Evolutionary conservation across 2,329 filamentous ascomycete genomes (phyloP).

Genomic region (Tolypocladium guangdongense): DNA sequence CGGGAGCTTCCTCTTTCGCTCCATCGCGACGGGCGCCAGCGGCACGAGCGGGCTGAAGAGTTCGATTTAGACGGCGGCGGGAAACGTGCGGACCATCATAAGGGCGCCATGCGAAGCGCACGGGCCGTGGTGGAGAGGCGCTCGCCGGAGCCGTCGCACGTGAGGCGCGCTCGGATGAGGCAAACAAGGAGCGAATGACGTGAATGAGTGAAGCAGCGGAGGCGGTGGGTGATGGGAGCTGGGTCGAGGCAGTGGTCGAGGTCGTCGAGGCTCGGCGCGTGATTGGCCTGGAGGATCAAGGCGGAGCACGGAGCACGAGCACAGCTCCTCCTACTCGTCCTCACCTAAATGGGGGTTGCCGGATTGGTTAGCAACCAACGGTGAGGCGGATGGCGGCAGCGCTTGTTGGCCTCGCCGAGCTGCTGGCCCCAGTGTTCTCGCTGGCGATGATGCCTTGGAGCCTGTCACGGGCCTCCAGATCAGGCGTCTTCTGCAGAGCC

Average conservation of each 20-base stretch:
- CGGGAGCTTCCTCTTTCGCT: slow-evolving; percentile 55
- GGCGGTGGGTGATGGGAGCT: background rate
- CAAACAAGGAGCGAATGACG: background rate
- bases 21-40: slow-evolving; percentile 32
- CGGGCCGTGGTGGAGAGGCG: background rate
- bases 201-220: background rate
- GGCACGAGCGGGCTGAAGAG: background rate
- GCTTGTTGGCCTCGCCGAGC: background rate
- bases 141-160: background rate
- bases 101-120: slow-evolving; percentile 15
- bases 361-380: background rate
- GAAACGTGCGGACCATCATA: slow-evolving; percentile 15
- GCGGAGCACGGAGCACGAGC: slow-evolving; percentile 2
- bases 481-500: background rate
- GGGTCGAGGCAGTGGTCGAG: background rate
- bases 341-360: background rate
- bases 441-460: background rate
- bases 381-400: background rate
- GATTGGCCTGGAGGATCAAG: slow-evolving; percentile 4
- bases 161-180: background rate
- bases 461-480: background rate
- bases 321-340: background rate
- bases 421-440: background rate
- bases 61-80: background rate
- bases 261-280: slow-evolving; percentile 2